Evolutionary conservation across 257 asterid genomes (phyloP), one percentile per base, ranked within the genome.

Genomic region (Solanum clarkiae): DNA sequence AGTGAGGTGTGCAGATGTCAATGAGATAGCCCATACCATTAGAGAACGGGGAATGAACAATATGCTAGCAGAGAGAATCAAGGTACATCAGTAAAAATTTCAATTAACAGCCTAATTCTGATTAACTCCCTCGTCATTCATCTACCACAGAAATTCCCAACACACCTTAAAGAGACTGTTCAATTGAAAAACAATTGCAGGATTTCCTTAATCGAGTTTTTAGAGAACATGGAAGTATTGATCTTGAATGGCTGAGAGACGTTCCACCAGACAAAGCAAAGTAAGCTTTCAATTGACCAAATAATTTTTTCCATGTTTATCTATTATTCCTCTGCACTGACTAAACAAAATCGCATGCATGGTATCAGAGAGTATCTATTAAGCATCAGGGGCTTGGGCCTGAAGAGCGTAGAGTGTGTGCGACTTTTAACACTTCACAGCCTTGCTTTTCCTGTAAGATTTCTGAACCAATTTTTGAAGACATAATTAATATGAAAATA

Each of bases 21-120:
- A 88, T 24, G 98, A 94, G 86, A 89, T 97, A 87, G 98, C 99
- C 24, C 82, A 93, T 18, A 91, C 98, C 71, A 94, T 97, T 84
- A 95, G 91, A 89, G 98, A 93, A 82, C 91, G 99, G 91, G 99
- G 99, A 84, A 97, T 97, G 99, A 97, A 95, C 91, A 97, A 97
- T 86, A 90, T 88, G 93, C 92, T 97, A 80, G 98, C 98, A 40
- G 95, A 87, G 91, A 94, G 99, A 90, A 97, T 97, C 88, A 90
- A 95, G 95, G 99, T 94, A 86, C 80, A 29, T 53, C n/a, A 17
- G 57, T 68, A 65, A 26, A 77, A 79, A 26, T 29, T 79, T 65
- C 49, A 79, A 51, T 29, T 32, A 53, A 54, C 47, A 17, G 63
- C 83, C 83, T 29, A 54, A 79, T 79, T 79, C 29, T 79, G n/a